A percentile compares a stretch with the other conserved stretches of the same genome.
These are phyloP conservation scores for Astrephomene gubernaculifera DNA, from an alignment of 139 green algal species.

Conservation along the genomic window DNA sequence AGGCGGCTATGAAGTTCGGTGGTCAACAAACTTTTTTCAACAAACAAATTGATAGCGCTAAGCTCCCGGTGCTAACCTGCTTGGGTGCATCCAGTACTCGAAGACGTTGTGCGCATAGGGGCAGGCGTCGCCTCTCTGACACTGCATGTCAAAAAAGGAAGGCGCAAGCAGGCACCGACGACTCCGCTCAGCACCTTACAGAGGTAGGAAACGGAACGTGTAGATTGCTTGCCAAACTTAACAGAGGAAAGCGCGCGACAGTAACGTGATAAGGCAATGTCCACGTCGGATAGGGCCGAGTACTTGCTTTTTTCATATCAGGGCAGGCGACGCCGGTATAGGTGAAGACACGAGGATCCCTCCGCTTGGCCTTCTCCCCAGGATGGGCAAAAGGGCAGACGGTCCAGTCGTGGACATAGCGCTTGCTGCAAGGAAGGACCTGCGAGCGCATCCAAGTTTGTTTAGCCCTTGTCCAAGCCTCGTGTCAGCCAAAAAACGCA, in stretches of 20 bases:
- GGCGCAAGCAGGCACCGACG: neutral
- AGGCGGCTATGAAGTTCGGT: no score
- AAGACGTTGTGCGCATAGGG: slow-evolving; percentile 93
- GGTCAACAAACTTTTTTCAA: no score
- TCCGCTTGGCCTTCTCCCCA: slow-evolving; percentile 91
- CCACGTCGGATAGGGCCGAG: slow-evolving; percentile 2
- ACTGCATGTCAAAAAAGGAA: slow-evolving; percentile 61
- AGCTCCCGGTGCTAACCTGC: slow-evolving; percentile 40
- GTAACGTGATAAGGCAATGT: neutral
- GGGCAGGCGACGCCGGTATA: slow-evolving; percentile 97
- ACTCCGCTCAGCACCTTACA: slow-evolving; percentile 10
- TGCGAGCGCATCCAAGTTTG: slow-evolving; percentile 47
- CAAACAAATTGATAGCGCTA: no score
- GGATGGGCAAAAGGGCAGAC: slow-evolving; percentile 94
- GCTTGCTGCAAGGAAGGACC: slow-evolving; percentile 83
- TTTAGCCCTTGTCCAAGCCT: no score
- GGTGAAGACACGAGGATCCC: slow-evolving; percentile 83
- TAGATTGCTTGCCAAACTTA: neutral
- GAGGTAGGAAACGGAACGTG: neutral
- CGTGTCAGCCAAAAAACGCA: no score
- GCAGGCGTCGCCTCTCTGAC: slow-evolving; percentile 81
- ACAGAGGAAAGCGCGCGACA: no score
- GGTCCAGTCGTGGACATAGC: slow-evolving; percentile 86
- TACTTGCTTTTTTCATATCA: slow-evolving; percentile 87
- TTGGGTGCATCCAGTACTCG: slow-evolving; percentile 94